Conservation (phyloP, 257 asterid genomes). For the Echites panduratus region DNA sequence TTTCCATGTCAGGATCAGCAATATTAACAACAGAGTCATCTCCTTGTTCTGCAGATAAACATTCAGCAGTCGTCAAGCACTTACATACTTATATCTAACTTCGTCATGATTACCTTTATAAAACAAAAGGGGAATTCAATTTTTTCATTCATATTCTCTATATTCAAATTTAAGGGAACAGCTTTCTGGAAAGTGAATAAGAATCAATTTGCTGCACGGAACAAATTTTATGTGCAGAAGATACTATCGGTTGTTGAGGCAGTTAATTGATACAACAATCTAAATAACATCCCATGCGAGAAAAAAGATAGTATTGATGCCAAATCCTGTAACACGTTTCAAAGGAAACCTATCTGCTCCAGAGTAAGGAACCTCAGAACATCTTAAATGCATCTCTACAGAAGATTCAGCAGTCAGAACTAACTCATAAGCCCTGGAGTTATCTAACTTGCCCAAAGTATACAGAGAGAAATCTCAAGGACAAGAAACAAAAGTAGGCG, state of each 20-base stretch:
- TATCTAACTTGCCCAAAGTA: slow-evolving; percentile 23
- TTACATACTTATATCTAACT: not conserved
- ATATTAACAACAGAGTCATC: slow-evolving; percentile 20
- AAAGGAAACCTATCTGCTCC: not conserved
- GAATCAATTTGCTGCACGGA: not conserved
- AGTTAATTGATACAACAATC: not conserved
- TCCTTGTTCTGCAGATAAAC: slow-evolving; percentile 26
- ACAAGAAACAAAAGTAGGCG: not conserved
- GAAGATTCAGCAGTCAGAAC: slow-evolving; percentile 21
- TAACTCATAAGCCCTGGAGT: slow-evolving; percentile 11
- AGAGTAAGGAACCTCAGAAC: slow-evolving; percentile 15
- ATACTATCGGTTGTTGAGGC: not conserved
- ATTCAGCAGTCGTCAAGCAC: slow-evolving; percentile 3
- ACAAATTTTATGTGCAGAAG: not conserved
- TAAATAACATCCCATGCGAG: not conserved
- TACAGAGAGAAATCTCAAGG: slow-evolving; percentile 1
- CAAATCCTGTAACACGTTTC: not conserved
- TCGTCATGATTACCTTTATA: not conserved
- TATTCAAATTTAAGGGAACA: not conserved
- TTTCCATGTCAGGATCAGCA: slow-evolving; percentile 43
- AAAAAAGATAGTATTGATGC: not conserved
- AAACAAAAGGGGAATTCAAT: not conserved
- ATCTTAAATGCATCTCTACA: slow-evolving; percentile 16
- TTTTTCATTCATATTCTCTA: not conserved
- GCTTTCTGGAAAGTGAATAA: not conserved